Percentiles rank a stretch among this genome's conserved stretches.
Evolutionary conservation across 129 eudicot species (phyloP).

Genomic region (Pittosporum tobira): DNA sequence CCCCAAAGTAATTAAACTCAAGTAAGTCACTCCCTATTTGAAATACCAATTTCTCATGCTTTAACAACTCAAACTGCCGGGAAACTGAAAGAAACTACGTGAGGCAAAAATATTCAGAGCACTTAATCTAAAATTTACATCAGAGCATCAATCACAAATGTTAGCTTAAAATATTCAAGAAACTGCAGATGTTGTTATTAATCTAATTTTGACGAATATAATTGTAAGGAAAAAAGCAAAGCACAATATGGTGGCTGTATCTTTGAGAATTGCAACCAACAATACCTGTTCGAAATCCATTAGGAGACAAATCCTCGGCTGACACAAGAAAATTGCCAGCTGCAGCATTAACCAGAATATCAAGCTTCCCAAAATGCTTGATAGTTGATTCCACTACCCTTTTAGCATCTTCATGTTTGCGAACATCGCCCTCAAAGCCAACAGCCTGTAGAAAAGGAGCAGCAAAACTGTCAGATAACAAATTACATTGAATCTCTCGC

Average conservation of each 20-base stretch:
- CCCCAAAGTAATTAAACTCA: too few relatives aligned
- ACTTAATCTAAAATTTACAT: too few relatives aligned
- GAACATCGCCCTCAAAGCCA: constrained; percentile 90
- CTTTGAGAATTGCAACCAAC: not conserved
- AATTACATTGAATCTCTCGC: too few relatives aligned
- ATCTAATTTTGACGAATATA: not conserved
- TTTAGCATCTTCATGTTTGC: constrained; percentile 82
- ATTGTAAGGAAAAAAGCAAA: not conserved
- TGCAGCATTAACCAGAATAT: constrained; percentile 93
- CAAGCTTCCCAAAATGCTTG: constrained; percentile 68
- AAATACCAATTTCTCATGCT: too few relatives aligned
- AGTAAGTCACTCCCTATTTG: too few relatives aligned
- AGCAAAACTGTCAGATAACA: not conserved
- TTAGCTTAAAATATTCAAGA: too few relatives aligned
- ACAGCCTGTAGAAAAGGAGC: constrained; percentile 46
- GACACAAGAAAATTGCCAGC: constrained; percentile 90
- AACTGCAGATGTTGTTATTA: not conserved
- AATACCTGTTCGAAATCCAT: constrained; percentile 77
- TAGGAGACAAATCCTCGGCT: constrained; percentile 86
- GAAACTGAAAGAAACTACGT: too few relatives aligned
- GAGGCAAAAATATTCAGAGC: too few relatives aligned
- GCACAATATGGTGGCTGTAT: not conserved
- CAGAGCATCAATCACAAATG: not conserved
- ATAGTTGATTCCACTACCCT: constrained; percentile 74
- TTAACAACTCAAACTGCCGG: too few relatives aligned